These are phyloP conservation scores for Aspergillus taichungensis DNA, from an alignment of 495 filamentous ascomycete genomes.

Conservation along the genomic window DNA sequence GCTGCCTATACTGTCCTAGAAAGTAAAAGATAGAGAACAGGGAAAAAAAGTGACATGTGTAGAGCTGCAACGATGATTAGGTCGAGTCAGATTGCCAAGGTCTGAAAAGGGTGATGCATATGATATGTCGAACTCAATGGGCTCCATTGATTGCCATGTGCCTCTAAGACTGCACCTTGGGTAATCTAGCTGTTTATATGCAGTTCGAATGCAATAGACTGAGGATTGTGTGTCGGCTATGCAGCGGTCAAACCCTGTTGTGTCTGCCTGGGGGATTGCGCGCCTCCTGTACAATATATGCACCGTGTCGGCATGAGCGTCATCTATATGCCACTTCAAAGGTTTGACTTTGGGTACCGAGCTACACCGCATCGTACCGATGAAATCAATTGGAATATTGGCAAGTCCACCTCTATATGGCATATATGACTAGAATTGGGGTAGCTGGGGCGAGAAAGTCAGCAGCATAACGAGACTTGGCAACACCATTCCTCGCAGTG, in stretches of 20 bases:
- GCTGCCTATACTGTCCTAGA: no score
- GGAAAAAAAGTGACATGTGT: constrained; percentile 10
- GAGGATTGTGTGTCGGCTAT: neutral
- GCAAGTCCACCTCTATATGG: no score
- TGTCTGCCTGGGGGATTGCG: neutral
- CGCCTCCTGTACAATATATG: no score
- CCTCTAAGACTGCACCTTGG: constrained; percentile 10
- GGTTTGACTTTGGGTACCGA: neutral
- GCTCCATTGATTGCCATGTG: constrained; percentile 8
- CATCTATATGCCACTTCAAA: no score
- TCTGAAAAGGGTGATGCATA: constrained; percentile 9
- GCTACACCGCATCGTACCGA: neutral
- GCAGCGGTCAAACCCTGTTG: constrained; percentile 1
- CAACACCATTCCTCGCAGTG: no score
- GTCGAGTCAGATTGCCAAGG: constrained; percentile 9
- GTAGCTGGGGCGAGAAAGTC: no score
- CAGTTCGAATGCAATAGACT: constrained; percentile 2
- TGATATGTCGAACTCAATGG: constrained; percentile 6
- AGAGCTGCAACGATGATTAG: constrained; percentile 1
- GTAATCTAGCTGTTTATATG: constrained; percentile 11
- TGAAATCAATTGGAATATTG: no score
- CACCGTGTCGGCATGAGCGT: no score
- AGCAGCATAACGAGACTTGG: no score
- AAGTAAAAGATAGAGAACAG: no score
- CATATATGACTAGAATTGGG: no score